Evolutionary conservation across 371 early-diverging fungal genomes (phyloP).

Genomic region (Circinella umbellata): DNA sequence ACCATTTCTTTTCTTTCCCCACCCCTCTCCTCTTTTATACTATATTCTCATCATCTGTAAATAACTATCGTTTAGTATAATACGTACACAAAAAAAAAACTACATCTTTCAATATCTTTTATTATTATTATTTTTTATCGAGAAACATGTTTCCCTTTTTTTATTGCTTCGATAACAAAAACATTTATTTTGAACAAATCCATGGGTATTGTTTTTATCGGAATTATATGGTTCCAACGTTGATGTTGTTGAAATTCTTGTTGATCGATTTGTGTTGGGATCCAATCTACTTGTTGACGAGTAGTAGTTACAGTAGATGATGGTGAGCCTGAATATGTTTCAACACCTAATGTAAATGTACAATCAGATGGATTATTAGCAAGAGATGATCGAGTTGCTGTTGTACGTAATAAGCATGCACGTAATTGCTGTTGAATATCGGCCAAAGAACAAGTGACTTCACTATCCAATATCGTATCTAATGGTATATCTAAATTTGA

Average conservation of each 20-base stretch:
- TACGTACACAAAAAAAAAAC: not conserved
- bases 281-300: constrained; percentile 34
- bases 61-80: constrained; percentile 1
- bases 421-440: constrained; percentile 52
- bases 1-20: not conserved
- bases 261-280: constrained; percentile 40
- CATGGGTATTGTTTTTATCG: constrained; percentile 51
- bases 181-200: constrained; percentile 42
- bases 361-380: constrained; percentile 21
- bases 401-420: constrained; percentile 47
- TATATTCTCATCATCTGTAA: constrained; percentile 1
- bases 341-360: constrained; percentile 48
- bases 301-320: too few relatives aligned
- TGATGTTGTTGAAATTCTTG: constrained; percentile 5
- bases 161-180: constrained; percentile 23
- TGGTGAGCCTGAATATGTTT: constrained; percentile 32
- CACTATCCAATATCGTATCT: constrained; percentile 19
- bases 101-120: not conserved
- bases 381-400: constrained; percentile 23
- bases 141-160: constrained; percentile 26
- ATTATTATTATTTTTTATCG: constrained; percentile 6
- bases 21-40: not conserved
- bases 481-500: not conserved
- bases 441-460: constrained; percentile 26
- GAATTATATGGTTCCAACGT: constrained; percentile 31